A percentile compares a stretch with the other conserved stretches of the same genome.
Conservation (phyloP, 257 asterid genomes). For the Solanum sitiens region DNA sequence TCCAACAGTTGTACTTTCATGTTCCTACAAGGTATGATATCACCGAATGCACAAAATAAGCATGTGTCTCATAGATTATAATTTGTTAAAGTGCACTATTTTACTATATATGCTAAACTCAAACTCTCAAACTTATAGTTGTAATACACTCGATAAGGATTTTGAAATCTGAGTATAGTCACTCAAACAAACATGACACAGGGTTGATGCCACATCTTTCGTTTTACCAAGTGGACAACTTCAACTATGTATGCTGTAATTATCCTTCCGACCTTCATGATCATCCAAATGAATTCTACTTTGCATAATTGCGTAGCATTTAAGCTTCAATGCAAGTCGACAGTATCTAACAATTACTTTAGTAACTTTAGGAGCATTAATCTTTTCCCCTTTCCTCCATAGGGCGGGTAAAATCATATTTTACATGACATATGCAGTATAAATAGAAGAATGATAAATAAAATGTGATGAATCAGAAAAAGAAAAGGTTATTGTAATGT, state of each 20-base stretch:
- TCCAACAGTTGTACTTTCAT: conserved; percentile 93
- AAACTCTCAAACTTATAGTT: neutral
- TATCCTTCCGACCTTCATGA: neutral
- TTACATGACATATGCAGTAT: neutral
- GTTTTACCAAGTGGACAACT: neutral
- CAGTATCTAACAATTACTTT: neutral
- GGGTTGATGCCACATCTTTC: neutral
- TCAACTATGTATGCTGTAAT: neutral
- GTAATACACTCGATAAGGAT: neutral
- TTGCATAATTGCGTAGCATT: neutral
- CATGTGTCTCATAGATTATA: neutral
- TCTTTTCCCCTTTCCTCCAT: neutral
- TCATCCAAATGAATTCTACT: neutral
- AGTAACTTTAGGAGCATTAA: neutral
- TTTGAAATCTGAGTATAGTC: neutral
- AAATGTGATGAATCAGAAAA: neutral
- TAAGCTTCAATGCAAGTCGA: neutral
- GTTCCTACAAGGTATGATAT: conserved; percentile 42
- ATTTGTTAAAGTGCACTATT: neutral
- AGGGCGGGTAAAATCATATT: neutral
- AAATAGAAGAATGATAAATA: neutral
- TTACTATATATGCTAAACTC: neutral
- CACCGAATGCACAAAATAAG: neutral
- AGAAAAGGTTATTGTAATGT: neutral
- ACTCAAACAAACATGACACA: neutral